Evolutionary conservation across 1,284 basidiomycete genomes (phyloP), one percentile per base, ranked within the genome.

Genomic region (Cutaneotrichosporon sp.): DNA sequence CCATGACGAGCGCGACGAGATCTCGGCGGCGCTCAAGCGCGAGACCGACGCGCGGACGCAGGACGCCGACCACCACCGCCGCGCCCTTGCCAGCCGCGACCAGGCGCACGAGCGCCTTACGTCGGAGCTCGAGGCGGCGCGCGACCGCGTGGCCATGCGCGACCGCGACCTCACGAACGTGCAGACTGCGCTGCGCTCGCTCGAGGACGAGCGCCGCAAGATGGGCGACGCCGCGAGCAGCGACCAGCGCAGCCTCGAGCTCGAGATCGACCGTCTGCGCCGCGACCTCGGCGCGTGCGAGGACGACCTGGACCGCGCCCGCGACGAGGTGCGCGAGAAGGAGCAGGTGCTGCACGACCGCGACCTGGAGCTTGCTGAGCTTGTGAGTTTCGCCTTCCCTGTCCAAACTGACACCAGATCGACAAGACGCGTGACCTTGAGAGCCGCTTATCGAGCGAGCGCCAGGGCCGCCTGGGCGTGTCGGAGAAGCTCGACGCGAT

Each of bases 211-310:
- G 60, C 69, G 78, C 6, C 87, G 87, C 80, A 86, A 87, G 63
- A 81, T 88, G 6, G 92, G 92, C 42, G 90, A 93, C 80, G 84
- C 87, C 31, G 89, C 90, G 69, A 89, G 89, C 1, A 89, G 88
- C 11, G 90, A 92, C 52, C 84, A 87, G 59, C 92, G 92, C 81
- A 91, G 91, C 0, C 81, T 98, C 43, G 91, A 97, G 76, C 85
- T 97, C 27, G 95, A 98, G 78, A 84, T 93, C 4, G 95, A 97
- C 69, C 83, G 93, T 2, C 82, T 95, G 53, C 89, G 90, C 74
- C 85, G 94, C 33, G 95, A 98, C 74, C 75, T 97, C 24, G 86
- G 88, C 66, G 82, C 89, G 8, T 83, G 89, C 13, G 91, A 95
- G 71, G 87, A 89, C 66, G 92, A 97, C 58, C 83, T 97, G 9